These are phyloP conservation scores for Leishmania aethiopica DNA, from an alignment of 208 protist genomes.

Conservation along the genomic window DNA sequence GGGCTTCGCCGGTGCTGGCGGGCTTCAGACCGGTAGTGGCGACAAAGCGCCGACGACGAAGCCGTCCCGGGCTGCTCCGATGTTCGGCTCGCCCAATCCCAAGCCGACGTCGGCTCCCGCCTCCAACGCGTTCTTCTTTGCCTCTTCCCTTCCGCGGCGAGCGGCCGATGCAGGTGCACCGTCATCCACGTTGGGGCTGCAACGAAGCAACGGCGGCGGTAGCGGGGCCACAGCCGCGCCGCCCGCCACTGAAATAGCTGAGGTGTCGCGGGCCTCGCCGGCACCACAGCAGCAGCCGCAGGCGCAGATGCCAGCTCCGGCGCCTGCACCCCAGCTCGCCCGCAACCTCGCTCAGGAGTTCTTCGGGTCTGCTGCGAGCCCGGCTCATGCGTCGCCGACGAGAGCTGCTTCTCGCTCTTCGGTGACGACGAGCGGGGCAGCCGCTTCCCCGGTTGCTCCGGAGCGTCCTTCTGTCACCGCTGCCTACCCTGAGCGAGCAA, in stretches of 20 bases:
- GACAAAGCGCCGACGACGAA: slow-evolving; percentile 8
- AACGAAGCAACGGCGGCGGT: not conserved
- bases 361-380: slow-evolving; percentile 16
- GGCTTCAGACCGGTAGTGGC: not conserved
- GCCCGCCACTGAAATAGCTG: not conserved
- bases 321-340: slow-evolving; percentile 26
- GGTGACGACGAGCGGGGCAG: not conserved
- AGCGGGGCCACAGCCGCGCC: not conserved
- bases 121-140: slow-evolving; percentile 2
- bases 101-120: not conserved
- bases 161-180: not conserved
- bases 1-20: not conserved
- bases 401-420: slow-evolving; percentile 1
- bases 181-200: slow-evolving; percentile 3
- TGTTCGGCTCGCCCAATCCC: slow-evolving; percentile 12
- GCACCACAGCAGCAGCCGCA: slow-evolving; percentile 10
- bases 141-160: not conserved
- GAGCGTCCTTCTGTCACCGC: not conserved
- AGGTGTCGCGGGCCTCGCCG: slow-evolving; percentile 3
- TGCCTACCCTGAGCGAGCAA: not conserved
- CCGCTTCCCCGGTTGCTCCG: not conserved
- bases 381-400: not conserved
- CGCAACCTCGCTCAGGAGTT: slow-evolving; percentile 33
- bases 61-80: slow-evolving; percentile 22
- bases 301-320: slow-evolving; percentile 8